These are phyloP conservation scores for Penicillium vulpinum DNA, from an alignment of 2,329 filamentous ascomycete genomes.

Conservation along the genomic window DNA sequence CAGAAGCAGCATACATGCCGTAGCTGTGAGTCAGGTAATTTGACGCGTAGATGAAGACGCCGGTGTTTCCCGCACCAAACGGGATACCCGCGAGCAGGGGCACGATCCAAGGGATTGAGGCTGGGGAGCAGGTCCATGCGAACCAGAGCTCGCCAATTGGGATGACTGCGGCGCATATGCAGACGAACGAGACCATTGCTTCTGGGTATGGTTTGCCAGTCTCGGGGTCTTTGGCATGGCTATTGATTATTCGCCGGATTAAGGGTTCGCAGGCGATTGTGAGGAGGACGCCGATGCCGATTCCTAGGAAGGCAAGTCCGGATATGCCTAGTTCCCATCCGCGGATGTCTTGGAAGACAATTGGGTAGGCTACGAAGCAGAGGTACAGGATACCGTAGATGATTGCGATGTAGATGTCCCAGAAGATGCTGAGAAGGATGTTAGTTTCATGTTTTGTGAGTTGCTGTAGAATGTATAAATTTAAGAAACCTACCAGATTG, in stretches of 20 bases:
- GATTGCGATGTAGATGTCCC: slow-evolving; percentile 69
- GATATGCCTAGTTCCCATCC: slow-evolving; percentile 74
- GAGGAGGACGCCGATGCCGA: slow-evolving; percentile 58
- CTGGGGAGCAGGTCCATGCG: slow-evolving; percentile 80
- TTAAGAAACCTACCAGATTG: slow-evolving; percentile 65
- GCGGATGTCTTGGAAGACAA: slow-evolving; percentile 73
- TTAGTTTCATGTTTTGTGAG: background rate
- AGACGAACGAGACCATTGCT: slow-evolving; percentile 77
- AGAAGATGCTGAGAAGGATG: slow-evolving; percentile 62
- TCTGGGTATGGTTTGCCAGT: slow-evolving; percentile 76
- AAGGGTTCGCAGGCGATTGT: slow-evolving; percentile 63
- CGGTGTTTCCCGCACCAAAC: slow-evolving; percentile 74
- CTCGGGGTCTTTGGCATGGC: slow-evolving; percentile 69
- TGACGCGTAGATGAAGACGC: slow-evolving; percentile 77
- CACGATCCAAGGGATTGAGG: slow-evolving; percentile 75
- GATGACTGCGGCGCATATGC: slow-evolving; percentile 71
- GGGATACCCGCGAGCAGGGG: slow-evolving; percentile 76
- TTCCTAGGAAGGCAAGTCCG: slow-evolving; percentile 76
- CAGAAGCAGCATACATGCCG: slow-evolving; percentile 77
- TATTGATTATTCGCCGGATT: slow-evolving; percentile 74
- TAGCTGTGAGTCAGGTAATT: slow-evolving; percentile 81
- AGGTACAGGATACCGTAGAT: slow-evolving; percentile 86
- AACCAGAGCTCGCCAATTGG: slow-evolving; percentile 83
- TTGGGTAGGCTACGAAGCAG: slow-evolving; percentile 86
- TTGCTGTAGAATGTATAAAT: background rate